Evolutionary conservation across 2,329 filamentous ascomycete species (phyloP), one percentile per base, ranked within the genome.

Genomic region (Sarocladium kiliense): DNA sequence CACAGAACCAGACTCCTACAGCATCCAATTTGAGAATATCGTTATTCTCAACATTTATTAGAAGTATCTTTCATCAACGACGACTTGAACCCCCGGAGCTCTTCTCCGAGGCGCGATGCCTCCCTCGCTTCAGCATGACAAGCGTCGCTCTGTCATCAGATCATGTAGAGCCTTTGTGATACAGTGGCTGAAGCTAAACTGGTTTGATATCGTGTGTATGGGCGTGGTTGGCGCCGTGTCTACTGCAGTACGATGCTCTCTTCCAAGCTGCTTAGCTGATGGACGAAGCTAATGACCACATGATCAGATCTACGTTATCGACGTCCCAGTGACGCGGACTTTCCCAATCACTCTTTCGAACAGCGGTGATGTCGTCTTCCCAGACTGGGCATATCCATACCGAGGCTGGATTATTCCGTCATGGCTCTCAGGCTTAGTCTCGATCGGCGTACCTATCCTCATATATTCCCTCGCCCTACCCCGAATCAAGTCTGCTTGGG

Each of bases 351-450:
- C 75, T 47, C 85, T 86, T 61, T 60, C 63, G 55, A 64, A 70
- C 4, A 78, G 84, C 23, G 81, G 82, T 56, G 78, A 86, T 61
- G 77, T 88, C 56, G 78, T 88, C 50, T 78, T 84, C 59, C 85
- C 85, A 0, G 63, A 85, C 54, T 82, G 85, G 64, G 82, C 85
- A 7, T 88, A 88, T 61, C 83, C 84, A 2, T 70, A 82, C 53
- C 80, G 84, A 54, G 77, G 80, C 26, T 82, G 85, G 68, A 81
- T 86, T 58, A 70, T 88, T 11, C 77, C 83, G 1, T 81, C 85
- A 42, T 82, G 75, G 73, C 68, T 77, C 1, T 80, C 82, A 0
- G 82, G 79, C 0, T 62, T 86, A 2, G 68, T 88, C 30, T 79
- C 77, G 4, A 70, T 77, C 44, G 66, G 81, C 5, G 71, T 84